Evolutionary conservation across 139 green algal species (phyloP), one percentile per base, ranked within the genome.

Genomic region (Yamagishiella unicocca): DNA sequence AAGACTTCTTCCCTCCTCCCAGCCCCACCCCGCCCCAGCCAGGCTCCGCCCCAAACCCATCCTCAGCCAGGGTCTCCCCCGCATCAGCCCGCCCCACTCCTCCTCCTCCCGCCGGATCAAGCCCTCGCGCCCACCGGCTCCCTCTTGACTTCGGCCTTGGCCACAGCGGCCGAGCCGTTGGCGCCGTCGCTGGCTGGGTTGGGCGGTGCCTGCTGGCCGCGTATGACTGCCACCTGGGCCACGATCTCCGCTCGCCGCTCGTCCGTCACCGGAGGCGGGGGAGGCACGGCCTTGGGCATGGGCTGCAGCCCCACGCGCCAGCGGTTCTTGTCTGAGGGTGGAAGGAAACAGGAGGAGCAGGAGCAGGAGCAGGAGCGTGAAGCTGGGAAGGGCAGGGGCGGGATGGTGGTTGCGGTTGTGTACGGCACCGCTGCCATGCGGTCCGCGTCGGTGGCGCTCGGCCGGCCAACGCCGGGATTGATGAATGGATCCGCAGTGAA

Each of bases 281-380:
- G 94, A 9, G 95, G 90, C 21, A 93, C 92, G 0, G 91, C 91
- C 70, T 88, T 90, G 40, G 96, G 96, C 78, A 98, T 93, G 17
- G 94, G 94, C 37, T 64, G 70, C 61, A 98, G 85, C 0, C 94
- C 94, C 62, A 94, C 83, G 1, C 89, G 85, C 73, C 92, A 91
- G 74, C 96, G 91, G 50, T 94, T 72, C 40, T 88, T 75, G 89
- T 98, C 96, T 94, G 87, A 35, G 85, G 46, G 2, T 53, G 19
- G 37, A n/a, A n/a, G n/a, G n/a, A n/a, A n/a, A n/a, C n/a, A n/a
- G n/a, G n/a, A n/a, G n/a, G n/a, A n/a, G n/a, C n/a, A n/a, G n/a
- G n/a, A n/a, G n/a, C n/a, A n/a, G n/a, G n/a, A n/a, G n/a, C n/a
- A n/a, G n/a, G n/a, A n/a, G n/a, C n/a, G n/a, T n/a, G n/a, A n/a